Base-by-base conservation (phyloP, 352 stramenopile species). In the Halophytophthora batemanensis region DNA sequence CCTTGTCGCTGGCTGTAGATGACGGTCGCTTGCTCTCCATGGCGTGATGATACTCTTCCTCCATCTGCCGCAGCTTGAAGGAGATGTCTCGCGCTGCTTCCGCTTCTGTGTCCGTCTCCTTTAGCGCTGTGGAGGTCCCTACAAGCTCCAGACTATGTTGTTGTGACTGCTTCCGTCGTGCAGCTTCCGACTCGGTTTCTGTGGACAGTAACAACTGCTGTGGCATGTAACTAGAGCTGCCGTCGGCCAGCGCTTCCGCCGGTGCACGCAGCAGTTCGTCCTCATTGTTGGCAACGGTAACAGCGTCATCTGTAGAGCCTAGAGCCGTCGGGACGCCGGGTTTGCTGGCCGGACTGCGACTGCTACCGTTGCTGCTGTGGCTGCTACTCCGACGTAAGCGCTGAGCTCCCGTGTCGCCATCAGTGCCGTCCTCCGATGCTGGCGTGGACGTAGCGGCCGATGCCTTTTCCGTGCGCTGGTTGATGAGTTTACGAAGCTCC, bases 401-500 rank as follows among this genome's bases (percentile, higher is more conserved):
- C 33, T 38, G 11, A 6, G 11, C 15, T 14, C n/a, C 33, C 33
- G 33, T 13, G 33, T 38, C 11, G 33, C 33, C 33, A 62, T 56
- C 33, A 13, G 3, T 13, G 11, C 10, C 33, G 33, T 13, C 18
- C 14, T 18, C 43, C 39, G 71, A 58, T 31, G 59, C 60, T n/a
- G n/a, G n/a, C n/a, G n/a, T n/a, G n/a, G n/a, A n/a, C n/a, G n/a
- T n/a, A n/a, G n/a, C n/a, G n/a, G 28, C 43, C 39, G 71, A 58
- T 31, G 59, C 60, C n/a, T 56, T 55, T 40, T 80, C 69, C 12
- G 55, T 60, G 6, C 58, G 73, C 60, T 77, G 57, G 56, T 72
- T 77, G 55, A 84, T 78, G 44, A 73, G 52, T 15, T 53, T 53
- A 1, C 73, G 70, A 36, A 84, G 62, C 39, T 74, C 65, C 46